Base-by-base conservation (phyloP, 1,139 yeast genomes). In the Scheffersomyces stambukii region DNA sequence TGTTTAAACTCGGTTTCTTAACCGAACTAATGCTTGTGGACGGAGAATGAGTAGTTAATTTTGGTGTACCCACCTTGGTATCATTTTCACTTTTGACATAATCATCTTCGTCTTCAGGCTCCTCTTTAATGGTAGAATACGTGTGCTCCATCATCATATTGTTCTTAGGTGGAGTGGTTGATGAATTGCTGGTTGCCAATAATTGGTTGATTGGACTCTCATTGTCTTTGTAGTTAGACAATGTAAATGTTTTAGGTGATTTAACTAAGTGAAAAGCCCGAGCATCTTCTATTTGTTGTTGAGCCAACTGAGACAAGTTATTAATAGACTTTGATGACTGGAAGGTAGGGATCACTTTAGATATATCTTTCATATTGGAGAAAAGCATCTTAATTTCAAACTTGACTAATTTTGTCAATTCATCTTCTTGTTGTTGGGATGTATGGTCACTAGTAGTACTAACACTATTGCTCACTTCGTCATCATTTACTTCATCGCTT, bases 221-320 rank as follows among this genome's bases (percentile, higher is more conserved):
- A 22, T 47, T 48, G 24, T 60, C 68, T 24, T 60, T 59, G 39
- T 50, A 59, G 36, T 62, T 51, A 5, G 69, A 50, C 32, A 66
- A 52, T 13, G 69, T 54, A 39, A 55, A 65, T 0, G 67, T 64
- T 43, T 66, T 66, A 13, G 73, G 73, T 3, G 69, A 61, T 37
- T 65, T 66, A 3, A 64, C 70, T 18, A 43, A 40, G 23, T 46
- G n/a, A n/a, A n/a, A n/a, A n/a, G n/a, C n/a, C n/a, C n/a, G n/a
- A n/a, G n/a, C 48, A 25, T 36, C 36, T 8, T 46, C 43, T 13
- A 43, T 39, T 7, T 28, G 25, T 19, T 34, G 33, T 36, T 44
- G 48, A 23, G 35, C 35, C 31, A 41, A 47, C 29, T 46, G 54
- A 26, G 52, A 49, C 33, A 61, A 44, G 38, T 59, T 52, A 18